phyloP scores from a whole-genome alignment of 768 basidiomycete genomes.

The Hygrocybe punicea region DNA sequence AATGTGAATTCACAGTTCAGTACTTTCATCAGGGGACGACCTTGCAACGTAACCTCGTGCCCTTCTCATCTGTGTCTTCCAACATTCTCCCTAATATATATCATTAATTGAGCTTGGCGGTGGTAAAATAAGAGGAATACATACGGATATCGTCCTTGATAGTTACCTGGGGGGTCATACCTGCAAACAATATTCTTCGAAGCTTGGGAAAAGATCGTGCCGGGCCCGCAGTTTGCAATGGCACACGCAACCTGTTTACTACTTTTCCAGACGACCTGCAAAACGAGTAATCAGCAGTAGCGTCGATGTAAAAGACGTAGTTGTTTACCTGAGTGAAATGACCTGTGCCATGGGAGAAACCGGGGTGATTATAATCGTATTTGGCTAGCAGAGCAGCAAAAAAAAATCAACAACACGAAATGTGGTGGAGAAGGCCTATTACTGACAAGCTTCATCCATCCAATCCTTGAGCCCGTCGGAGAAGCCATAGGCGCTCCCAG shows the following conservation, averaged over 20 bases:
- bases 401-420: neutral
- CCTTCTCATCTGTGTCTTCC: too few relatives aligned
- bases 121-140: neutral
- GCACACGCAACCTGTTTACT: constrained; percentile 50
- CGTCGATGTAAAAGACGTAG: too few relatives aligned
- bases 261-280: constrained; percentile 55
- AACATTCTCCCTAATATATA: too few relatives aligned
- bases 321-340: constrained; percentile 31
- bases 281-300: too few relatives aligned
- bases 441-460: constrained; percentile 31
- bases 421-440: neutral
- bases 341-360: constrained; percentile 24
- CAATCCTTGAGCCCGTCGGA: constrained; percentile 19
- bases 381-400: constrained; percentile 10
- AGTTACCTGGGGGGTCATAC: constrained; percentile 29
- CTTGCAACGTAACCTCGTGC: too few relatives aligned
- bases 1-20: too few relatives aligned
- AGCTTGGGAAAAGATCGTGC: constrained; percentile 21
- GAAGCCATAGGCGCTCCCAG: constrained; percentile 15
- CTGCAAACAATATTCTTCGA: constrained; percentile 29
- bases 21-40: too few relatives aligned
- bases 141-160: constrained; percentile 23
- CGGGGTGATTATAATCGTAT: constrained; percentile 28
- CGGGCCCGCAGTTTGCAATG: constrained; percentile 34
- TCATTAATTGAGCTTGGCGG: too few relatives aligned